Evolutionary conservation across 345 rosid genomes (phyloP), one percentile per base, ranked within the genome.

Genomic region (Ailanthus altissimus): DNA sequence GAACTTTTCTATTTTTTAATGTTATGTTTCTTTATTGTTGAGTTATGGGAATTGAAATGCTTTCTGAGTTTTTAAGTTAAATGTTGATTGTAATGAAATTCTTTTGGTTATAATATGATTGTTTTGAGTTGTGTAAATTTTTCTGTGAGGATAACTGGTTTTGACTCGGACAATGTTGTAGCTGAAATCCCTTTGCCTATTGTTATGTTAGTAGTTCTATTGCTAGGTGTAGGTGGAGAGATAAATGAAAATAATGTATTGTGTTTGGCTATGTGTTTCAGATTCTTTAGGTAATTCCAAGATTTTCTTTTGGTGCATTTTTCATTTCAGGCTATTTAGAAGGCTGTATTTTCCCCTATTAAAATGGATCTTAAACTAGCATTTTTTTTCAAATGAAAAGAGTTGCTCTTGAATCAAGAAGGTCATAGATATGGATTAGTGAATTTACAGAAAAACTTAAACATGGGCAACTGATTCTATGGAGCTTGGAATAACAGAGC

Each of bases 11-110:
- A 0, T 68, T 51, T 43, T 5, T 3, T 1, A 32, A 32, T 32
- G 38, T 32, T 49, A n/a, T 66, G 75, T 75, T 10, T 75, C 57
- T 72, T 28, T 18, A 8, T 28, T 15, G 25, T 70, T 53, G 26
- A 20, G 16, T 20, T 36, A 51, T 20, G 13, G 60, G 23, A 23
- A 13, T 43, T 74, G 60, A 21, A 49, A 74, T 47, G 57, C 46
- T 21, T 40, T 63, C 1, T 32, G 66, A 61, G n/a, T 70, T 67
- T 32, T 70, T 20, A 38, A 36, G 50, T 6, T 12, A 54, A 43
- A 54, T 16, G 10, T 42, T 71, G 63, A 46, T 28, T 71, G 11
- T 53, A 21, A 6, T 43, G 69, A 18, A 43, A 12, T 66, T 43
- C 36, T 64, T 6, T 54, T 2, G 59, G 25, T 20, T 54, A 23